Base-by-base conservation (phyloP, 106 monocot species). In the Allium fistulosum region DNA sequence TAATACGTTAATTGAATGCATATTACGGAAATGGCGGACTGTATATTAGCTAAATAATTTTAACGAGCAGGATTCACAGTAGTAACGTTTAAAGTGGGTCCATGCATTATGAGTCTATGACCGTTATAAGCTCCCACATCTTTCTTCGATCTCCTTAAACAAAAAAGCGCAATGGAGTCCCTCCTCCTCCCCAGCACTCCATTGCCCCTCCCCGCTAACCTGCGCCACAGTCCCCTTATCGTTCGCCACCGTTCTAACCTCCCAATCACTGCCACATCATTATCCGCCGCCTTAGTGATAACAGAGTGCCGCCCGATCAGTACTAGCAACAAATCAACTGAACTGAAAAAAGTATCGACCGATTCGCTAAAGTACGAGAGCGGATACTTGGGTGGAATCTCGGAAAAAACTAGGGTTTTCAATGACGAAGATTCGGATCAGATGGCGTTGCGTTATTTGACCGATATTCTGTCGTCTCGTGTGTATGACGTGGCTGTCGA, bases 401-500 rank as follows among this genome's bases (percentile, higher is more conserved):
- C 90, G 56, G 84, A 78, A 26, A 69, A 61, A 60, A 74, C 82
- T 16, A 13, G 16, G 50, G 49, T 58, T 48, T 15, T 67, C 28
- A 14, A 17, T 53, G 49, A 50, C 48, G 61, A 10, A 56, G 61
- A 17, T 53, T 15, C 61, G 11, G 66, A 51, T 15, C 17, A 65
- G 27, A 51, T 49, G 12, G 77, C 84, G 55, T 77, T 94, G 84
- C 80, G 72, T 52, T 90, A 94, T 64, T 69, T 94, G 11, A 82
- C 90, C 1, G 61, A 67, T 48, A 84, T 92, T n/a, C 76, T 96
- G 0, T 72, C 85, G 27, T 96, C 96, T 28, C 83, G 67, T 74
- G 96, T 86, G 51, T 96, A 96, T 65, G 96, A 96, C 28, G 96
- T 96, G 12, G 92, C 91, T 8, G 79, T 88, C 26, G 96, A 96